Conservation (phyloP, 192 early-diverging fungal species). For the Podila verticillata region DNA sequence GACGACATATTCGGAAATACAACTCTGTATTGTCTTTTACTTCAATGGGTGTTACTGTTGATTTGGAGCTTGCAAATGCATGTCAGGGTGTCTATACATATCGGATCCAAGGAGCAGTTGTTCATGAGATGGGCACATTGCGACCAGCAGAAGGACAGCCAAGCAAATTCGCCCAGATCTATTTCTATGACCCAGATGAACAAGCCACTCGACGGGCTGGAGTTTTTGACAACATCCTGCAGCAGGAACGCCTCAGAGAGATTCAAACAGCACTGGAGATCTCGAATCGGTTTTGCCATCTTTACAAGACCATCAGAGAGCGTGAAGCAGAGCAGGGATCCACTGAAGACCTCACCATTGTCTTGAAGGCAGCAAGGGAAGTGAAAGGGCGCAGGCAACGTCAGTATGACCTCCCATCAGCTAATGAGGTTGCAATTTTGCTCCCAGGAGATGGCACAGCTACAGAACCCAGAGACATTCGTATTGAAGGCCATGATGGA, state of each 20-base stretch:
- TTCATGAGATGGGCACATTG: conserved; percentile 16
- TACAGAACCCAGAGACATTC: conserved; percentile 15
- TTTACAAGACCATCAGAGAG: conserved; percentile 4
- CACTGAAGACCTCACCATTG: background rate
- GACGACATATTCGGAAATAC: conserved; percentile 17
- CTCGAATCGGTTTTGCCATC: background rate
- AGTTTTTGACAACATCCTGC: background rate
- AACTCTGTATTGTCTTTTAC: conserved; percentile 39
- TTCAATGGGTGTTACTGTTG: conserved; percentile 22
- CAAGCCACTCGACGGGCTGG: background rate
- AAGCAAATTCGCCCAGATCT: conserved; percentile 2
- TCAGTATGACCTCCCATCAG: conserved; percentile 10
- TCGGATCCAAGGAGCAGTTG: conserved; percentile 19
- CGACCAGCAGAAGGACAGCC: background rate
- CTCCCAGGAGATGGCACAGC: conserved; percentile 7
- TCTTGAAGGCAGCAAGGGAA: conserved; percentile 7
- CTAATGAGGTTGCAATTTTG: conserved; percentile 3
- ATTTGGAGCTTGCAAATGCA: conserved; percentile 4
- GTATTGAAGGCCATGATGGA: conserved; percentile 17
- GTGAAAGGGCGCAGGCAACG: conserved; percentile 4
- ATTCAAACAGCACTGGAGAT: background rate
- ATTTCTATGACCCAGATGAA: conserved; percentile 8
- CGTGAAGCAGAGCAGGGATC: background rate
- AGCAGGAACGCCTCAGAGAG: background rate
- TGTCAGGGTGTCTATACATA: conserved; percentile 17